Evolutionary conservation across 306 rosid species (phyloP).

Genomic region (Corylus avellana): DNA sequence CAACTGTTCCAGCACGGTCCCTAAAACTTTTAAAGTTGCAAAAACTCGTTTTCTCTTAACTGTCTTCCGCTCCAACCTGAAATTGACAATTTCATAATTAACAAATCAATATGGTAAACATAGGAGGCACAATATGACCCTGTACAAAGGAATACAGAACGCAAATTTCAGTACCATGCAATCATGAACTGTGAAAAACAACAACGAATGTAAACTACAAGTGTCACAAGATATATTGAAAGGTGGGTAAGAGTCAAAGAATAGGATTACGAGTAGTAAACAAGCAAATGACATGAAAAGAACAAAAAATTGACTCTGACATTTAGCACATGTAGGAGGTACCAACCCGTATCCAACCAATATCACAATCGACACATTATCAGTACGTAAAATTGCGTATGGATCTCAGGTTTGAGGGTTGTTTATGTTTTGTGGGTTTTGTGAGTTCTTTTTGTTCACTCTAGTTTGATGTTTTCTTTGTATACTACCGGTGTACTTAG

Average conservation of each 20-base stretch:
- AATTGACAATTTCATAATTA: constrained; percentile 17
- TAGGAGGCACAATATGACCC: background rate
- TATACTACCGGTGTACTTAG: too few species aligned
- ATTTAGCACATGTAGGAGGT: background rate
- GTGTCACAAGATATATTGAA: background rate
- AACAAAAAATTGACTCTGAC: background rate
- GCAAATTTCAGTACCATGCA: background rate
- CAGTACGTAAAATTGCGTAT: background rate
- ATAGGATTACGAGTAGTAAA: background rate
- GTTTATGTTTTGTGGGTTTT: too few species aligned
- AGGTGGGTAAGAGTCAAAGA: background rate
- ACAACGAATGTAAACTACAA: background rate
- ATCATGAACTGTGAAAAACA: background rate
- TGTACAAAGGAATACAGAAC: background rate
- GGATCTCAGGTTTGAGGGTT: too few species aligned
- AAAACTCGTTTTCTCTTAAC: constrained; percentile 83
- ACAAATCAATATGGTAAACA: background rate
- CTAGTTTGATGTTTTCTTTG: too few species aligned
- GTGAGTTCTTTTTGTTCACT: too few species aligned
- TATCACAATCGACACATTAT: background rate
- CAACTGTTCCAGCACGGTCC: constrained; percentile 77
- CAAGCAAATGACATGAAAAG: background rate
- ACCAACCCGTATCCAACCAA: background rate
- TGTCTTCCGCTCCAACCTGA: constrained; percentile 84
- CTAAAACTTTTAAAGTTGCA: constrained; percentile 84